Conservation (phyloP, 2,329 filamentous ascomycete species). For the Penicillium aurantiogriseum region DNA sequence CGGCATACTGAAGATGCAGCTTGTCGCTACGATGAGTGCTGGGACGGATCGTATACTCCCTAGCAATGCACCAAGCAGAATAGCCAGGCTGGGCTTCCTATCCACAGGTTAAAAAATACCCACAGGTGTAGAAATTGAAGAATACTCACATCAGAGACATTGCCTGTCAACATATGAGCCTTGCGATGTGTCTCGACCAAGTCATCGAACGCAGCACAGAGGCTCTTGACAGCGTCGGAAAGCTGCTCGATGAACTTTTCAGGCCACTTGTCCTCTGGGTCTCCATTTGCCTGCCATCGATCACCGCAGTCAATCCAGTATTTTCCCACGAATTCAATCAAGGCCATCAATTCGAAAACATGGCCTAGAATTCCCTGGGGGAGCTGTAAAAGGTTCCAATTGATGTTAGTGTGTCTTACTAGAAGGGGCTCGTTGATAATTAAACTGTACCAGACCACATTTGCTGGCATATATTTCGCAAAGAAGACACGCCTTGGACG, state of each 20-base stretch:
- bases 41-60: background rate
- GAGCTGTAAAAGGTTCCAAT: background rate
- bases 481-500: too few relatives aligned
- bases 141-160: background rate
- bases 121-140: background rate
- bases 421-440: rapidly evolving
- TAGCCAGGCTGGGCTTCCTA: background rate
- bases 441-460: background rate
- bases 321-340: background rate
- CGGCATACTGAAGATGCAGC: background rate
- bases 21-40: background rate
- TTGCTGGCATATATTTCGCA: rapidly evolving
- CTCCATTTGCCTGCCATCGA: too few relatives aligned
- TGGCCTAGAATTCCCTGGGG: background rate
- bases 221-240: too few relatives aligned
- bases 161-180: background rate
- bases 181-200: background rate
- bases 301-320: background rate
- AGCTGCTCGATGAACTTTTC: too few relatives aligned
- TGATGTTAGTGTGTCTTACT: background rate
- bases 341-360: background rate
- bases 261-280: too few relatives aligned
- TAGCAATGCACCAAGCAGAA: background rate
- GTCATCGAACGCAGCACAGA: background rate
- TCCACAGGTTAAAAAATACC: background rate